phyloP scores from a whole-genome alignment of 352 stramenopile species.

The Phytophthora rubi region DNA sequence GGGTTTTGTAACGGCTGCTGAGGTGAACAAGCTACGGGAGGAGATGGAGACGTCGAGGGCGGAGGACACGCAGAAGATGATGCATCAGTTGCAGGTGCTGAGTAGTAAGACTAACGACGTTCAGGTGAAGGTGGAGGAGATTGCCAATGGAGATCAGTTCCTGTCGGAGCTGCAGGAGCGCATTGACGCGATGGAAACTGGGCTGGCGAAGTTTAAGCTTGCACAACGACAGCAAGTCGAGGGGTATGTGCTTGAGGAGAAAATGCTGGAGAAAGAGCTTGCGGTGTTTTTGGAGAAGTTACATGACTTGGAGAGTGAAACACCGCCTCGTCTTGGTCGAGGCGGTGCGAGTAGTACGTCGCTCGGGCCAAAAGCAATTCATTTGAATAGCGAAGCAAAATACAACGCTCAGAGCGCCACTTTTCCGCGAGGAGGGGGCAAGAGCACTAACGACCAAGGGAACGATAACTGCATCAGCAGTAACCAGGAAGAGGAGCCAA shows the following conservation, averaged over 20 bases:
- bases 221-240: constrained; percentile 52
- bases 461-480: background rate
- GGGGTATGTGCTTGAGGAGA: constrained; percentile 58
- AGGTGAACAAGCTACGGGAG: constrained; percentile 56
- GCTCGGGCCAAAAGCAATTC: background rate
- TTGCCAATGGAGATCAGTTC: constrained; percentile 54
- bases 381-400: constrained; percentile 14
- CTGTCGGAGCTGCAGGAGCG: constrained; percentile 55
- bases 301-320: constrained; percentile 45
- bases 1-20: constrained; percentile 16
- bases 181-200: constrained; percentile 61
- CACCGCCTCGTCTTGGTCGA: constrained; percentile 1
- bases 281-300: constrained; percentile 48
- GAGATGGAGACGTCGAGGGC: constrained; percentile 38
- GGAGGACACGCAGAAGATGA: constrained; percentile 43
- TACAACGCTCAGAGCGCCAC: background rate
- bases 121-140: constrained; percentile 50
- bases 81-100: constrained; percentile 44
- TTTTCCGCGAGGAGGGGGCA: background rate
- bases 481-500: constrained; percentile 15
- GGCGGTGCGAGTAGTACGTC: background rate
- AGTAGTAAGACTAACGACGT: constrained; percentile 38
- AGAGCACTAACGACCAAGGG: constrained; percentile 7
- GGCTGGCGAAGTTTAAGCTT: constrained; percentile 44
- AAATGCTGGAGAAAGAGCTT: constrained; percentile 63